These are phyloP conservation scores for Geosmithia flava DNA, from an alignment of 2,329 filamentous ascomycete genomes.

Conservation along the genomic window DNA sequence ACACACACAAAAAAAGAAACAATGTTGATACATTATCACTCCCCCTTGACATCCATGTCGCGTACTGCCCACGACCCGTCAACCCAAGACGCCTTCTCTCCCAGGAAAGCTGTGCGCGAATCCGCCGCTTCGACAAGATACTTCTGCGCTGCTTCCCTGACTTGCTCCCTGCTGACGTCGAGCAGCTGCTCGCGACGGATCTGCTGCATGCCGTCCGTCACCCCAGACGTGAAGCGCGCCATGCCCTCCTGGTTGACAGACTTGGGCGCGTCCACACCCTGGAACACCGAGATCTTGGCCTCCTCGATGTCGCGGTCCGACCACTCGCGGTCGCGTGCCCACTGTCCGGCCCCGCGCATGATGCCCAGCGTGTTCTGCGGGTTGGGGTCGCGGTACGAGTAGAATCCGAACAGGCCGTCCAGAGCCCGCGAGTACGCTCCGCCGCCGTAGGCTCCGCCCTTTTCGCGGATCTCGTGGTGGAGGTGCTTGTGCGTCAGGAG, in stretches of 20 bases:
- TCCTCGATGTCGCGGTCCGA: constrained; percentile 80
- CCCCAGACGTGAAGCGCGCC: constrained; percentile 69
- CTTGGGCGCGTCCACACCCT: constrained; percentile 77
- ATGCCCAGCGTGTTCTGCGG: constrained; percentile 78
- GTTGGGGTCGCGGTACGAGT: constrained; percentile 94
- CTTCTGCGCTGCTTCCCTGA: constrained; percentile 68
- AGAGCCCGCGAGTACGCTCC: constrained; percentile 73
- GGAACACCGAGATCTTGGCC: constrained; percentile 91
- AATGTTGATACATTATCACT: constrained; percentile 2
- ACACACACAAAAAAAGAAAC: too few relatives aligned
- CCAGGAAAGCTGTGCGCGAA: constrained; percentile 61
- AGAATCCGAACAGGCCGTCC: constrained; percentile 84
- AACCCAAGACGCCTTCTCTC: constrained; percentile 72
- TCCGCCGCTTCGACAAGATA: constrained; percentile 61
- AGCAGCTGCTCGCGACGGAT: constrained; percentile 70
- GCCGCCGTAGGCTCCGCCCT: constrained; percentile 91
- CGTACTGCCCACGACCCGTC: constrained; percentile 61
- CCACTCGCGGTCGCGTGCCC: constrained; percentile 75
- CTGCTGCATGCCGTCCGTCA: constrained; percentile 85
- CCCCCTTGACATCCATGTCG: constrained; percentile 55
- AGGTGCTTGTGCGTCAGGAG: constrained; percentile 92
- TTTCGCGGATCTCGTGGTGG: constrained; percentile 95
- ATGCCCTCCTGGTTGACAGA: constrained; percentile 83
- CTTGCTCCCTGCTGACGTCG: constrained; percentile 71
- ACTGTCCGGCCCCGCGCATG: constrained; percentile 70